Evolutionary conservation across 768 basidiomycete species (phyloP).

Genomic region (Lactifluus hygrophoroides): DNA sequence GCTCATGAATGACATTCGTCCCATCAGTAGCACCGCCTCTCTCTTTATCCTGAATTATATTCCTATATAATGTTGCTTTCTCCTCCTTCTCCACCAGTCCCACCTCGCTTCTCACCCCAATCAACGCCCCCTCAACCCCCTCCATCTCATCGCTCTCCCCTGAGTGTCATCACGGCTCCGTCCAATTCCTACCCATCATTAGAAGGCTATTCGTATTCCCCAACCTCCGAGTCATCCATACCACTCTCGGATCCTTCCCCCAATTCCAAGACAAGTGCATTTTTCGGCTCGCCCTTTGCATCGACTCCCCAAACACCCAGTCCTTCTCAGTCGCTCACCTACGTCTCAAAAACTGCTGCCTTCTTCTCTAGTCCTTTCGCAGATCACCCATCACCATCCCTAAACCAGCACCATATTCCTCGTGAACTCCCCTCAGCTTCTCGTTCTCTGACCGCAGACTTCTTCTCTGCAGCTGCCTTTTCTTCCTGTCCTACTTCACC

Average conservation of each 20-base stretch:
- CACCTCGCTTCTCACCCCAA: conserved; percentile 10
- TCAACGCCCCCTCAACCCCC: neutral
- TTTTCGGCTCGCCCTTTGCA: conserved; percentile 14
- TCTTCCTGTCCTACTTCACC: conserved; percentile 14
- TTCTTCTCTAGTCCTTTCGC: conserved; percentile 17
- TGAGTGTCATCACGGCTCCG: neutral
- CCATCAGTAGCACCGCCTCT: neutral
- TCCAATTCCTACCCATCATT: neutral
- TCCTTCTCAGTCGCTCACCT: neutral
- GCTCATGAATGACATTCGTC: no score
- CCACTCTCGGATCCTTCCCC: conserved; percentile 6
- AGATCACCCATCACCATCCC: conserved; percentile 4
- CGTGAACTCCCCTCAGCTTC: conserved; percentile 6
- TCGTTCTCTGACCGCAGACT: conserved; percentile 17
- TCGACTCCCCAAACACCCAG: neutral
- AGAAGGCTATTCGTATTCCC: conserved; percentile 6
- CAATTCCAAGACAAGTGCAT: conserved; percentile 18
- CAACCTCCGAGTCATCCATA: conserved; percentile 5
- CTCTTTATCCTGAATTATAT: neutral
- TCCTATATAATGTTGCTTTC: conserved; percentile 17
- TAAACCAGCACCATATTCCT: neutral
- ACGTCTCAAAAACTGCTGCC: conserved; percentile 17
- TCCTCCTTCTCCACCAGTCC: conserved; percentile 10
- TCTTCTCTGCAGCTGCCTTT: conserved; percentile 6
- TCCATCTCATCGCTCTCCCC: conserved; percentile 1